phyloP scores from a whole-genome alignment of 1,139 yeast genomes.

The Yamadazyma songkhlaensis region DNA sequence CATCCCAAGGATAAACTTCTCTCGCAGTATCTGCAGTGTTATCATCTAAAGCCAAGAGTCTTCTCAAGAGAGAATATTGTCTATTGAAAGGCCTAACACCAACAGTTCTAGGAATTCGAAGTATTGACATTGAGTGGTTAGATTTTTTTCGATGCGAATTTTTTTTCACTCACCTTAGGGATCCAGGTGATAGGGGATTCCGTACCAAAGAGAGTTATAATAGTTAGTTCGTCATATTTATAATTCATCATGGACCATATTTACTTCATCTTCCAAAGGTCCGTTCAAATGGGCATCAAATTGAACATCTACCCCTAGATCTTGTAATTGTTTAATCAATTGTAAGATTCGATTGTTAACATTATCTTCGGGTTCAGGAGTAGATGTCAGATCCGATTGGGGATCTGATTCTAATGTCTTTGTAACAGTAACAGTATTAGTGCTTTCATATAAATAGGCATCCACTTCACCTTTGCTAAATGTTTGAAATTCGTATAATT shows the following conservation, averaged over 20 bases:
- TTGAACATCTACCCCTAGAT: neutral
- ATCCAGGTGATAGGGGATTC: no score
- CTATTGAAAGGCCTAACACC: constrained; percentile 10
- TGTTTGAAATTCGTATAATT: constrained; percentile 9
- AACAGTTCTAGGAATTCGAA: neutral
- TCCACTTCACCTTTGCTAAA: constrained; percentile 4
- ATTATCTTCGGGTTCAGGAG: neutral
- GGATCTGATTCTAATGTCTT: neutral
- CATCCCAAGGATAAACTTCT: constrained; percentile 60
- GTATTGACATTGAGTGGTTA: constrained; percentile 3
- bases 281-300: neutral
- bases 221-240: neutral
- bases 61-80: constrained; percentile 37
- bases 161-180: neutral
- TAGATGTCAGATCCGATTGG: neutral
- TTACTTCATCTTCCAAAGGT: neutral
- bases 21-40: constrained; percentile 8
- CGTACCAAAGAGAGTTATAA: no score
- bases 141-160: constrained; percentile 3
- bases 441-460: neutral
- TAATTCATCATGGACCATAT: neutral
- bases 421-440: constrained; percentile 6
- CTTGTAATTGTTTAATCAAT: neutral
- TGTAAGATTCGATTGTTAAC: neutral
- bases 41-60: constrained; percentile 34